Base-by-base conservation (phyloP, 352 stramenopile species). In the Pythium sp. region DNA sequence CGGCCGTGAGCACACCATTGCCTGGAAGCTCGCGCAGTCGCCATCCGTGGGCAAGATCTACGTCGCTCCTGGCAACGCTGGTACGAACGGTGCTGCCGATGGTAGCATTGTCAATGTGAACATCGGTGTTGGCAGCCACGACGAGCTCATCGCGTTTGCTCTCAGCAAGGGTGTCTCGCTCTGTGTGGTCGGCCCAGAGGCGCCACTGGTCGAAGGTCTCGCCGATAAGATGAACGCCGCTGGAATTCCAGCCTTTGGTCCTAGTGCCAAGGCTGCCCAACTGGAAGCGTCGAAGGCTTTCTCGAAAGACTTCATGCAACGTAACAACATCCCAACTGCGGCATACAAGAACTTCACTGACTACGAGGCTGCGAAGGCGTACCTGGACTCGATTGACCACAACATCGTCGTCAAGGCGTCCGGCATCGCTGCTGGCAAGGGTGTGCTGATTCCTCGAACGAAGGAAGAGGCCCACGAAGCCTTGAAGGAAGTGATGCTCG, bases 251-350 rank as follows among this genome's bases (percentile, higher is more conserved):
- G 92, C 89, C 51, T 99, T 99, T 80, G 98, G 98, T 22, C 98
- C 98, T 3, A 98, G 81, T 57, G 92, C 92, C 66, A 87, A 93
- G 55, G 98, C 97, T 5, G 95, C 98, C 2, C 88, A 97, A 67
- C 83, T 99, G 49, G 98, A 99, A 84, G 97, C 96, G 32, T 99
- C 94, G 65, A 99, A 99, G 89, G 94, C 97, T 5, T 98, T 98
- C 75, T 95, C 90, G 69, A 99, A 99, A 87, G 97, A 99, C 71
- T 99, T 99, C 68, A 98, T 99, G 90, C 84, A 95, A 72, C 87
- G 98, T 68, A 95, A 99, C 82, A 76, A 80, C 69, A 99, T 99
- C 63, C 97, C 93, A 2, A 99, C 98, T 38, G 98, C 98, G 22
- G 91, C 92, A 63, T 99, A 99, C 85, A 75, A 89, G 58, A 99